Evolutionary conservation across 2,329 filamentous ascomycete species (phyloP), one percentile per base, ranked within the genome.

Genomic region (Nigrospora oryzae): DNA sequence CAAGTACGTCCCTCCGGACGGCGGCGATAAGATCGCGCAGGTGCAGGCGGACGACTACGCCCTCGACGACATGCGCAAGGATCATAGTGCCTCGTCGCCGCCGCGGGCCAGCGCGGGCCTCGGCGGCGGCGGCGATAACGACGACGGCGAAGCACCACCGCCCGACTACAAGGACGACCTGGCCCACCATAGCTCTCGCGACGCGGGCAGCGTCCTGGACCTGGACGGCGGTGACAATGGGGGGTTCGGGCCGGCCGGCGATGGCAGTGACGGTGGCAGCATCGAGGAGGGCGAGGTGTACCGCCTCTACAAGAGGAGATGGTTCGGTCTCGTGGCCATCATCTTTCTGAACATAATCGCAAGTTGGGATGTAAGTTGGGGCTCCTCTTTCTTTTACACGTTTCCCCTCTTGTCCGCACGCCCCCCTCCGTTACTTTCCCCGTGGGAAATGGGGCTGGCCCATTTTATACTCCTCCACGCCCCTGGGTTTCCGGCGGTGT

Each of bases 341-440:
- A 84, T 89, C 7, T 66, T 97, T 56, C 71, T 97, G 66, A 98
- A 97, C 62, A 84, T 96, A 45, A 80, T 97, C 49, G 84, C 95
- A 36, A 94, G 87, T 58, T 97, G 91, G 91, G 89, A 94, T 77
- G 88, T 93, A 75, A 74, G 88, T 82, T 28, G 23, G 23, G 5
- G 10, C 19, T 36, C 16, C 1, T 36, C 15, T 38, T 45, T 34
- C 16, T 23, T 38, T 31, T 40, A 2, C 28, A 16, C n/a, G 32
- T 30, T 15, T 19, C 28, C 11, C 4, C 19, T 42, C 28, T 32
- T n/a, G 23, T n/a, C 15, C 8, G n/a, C 14, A n/a, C 5, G 3
- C 31, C 7, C 23, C 12, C 15, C 17, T n/a, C 17, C 19, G 31
- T 15, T 31, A 7, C 40, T 43, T 37, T 10, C 19, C 14, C 13